Conservation (phyloP, 257 asterid species). For the Capsicum chinense region DNA sequence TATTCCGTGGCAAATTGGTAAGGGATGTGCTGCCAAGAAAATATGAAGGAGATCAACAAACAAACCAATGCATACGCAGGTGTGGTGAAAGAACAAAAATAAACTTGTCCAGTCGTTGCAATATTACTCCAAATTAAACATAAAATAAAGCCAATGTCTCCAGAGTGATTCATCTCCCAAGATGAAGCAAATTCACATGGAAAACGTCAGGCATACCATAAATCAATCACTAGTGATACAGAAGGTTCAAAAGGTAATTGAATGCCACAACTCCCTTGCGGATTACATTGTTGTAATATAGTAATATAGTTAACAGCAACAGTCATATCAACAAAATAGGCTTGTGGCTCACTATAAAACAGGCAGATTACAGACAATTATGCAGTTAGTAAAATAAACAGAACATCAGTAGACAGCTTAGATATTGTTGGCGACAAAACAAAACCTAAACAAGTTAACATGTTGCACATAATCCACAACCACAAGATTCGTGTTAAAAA, state of each 20-base stretch:
- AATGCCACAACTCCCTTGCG: not conserved
- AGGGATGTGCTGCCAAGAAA: slow-evolving; percentile 71
- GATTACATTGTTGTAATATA: not conserved
- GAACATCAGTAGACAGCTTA: not conserved
- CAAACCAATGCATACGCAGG: slow-evolving; percentile 2
- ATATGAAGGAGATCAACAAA: slow-evolving; percentile 34
- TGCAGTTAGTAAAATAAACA: not conserved
- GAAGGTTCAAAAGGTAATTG: not conserved
- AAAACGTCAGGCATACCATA: slow-evolving; percentile 11
- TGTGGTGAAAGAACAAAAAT: slow-evolving; percentile 16
- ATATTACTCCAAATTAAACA: slow-evolving; percentile 16
- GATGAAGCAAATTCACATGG: slow-evolving; percentile 23
- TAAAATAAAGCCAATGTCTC: slow-evolving; percentile 20
- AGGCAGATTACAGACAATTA: not conserved
- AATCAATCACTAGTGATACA: not conserved
- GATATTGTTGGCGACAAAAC: slow-evolving; percentile 6
- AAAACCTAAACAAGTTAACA: not conserved
- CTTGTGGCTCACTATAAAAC: not conserved
- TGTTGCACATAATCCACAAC: not conserved
- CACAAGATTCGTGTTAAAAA: not conserved
- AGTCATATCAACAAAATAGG: not conserved
- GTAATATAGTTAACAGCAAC: not conserved
- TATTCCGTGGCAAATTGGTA: slow-evolving; percentile 83
- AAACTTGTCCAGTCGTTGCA: not conserved
- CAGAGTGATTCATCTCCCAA: slow-evolving; percentile 17